Evolutionary conservation across 352 stramenopile genomes (phyloP).

Genomic region (Phytophthora pistaciae): DNA sequence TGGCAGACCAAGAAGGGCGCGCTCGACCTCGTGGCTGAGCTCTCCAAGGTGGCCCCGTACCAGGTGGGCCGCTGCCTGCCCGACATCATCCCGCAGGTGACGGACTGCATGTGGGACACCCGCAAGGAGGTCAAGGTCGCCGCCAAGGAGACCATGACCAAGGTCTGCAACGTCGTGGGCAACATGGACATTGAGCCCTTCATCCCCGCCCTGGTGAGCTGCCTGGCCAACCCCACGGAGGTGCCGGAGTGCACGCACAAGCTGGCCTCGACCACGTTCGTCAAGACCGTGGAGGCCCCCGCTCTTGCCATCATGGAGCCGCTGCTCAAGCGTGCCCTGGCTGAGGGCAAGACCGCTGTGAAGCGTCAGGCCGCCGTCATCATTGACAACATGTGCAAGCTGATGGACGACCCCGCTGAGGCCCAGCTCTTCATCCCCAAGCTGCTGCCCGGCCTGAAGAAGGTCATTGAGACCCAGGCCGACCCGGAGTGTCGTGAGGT

Average conservation of each 20-base stretch:
- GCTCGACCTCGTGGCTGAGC: slow-evolving; percentile 94
- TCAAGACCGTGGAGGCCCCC: slow-evolving; percentile 97
- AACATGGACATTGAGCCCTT: slow-evolving; percentile 99
- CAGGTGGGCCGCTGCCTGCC: slow-evolving; percentile 96
- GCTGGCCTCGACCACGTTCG: slow-evolving; percentile 99
- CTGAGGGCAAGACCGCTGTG: slow-evolving; percentile 96
- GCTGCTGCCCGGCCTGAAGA: slow-evolving; percentile 96
- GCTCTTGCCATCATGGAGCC: slow-evolving; percentile 98
- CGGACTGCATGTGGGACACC: slow-evolving; percentile 99
- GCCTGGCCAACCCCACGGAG: slow-evolving; percentile 97
- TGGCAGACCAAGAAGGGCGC: slow-evolving; percentile 98
- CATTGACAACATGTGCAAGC: slow-evolving; percentile 99
- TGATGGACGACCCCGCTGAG: slow-evolving; percentile 98
- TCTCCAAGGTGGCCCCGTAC: slow-evolving; percentile 93
- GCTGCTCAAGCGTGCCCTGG: slow-evolving; percentile 95
- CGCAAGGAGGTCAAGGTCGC: slow-evolving; percentile 98
- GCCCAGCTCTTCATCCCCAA: slow-evolving; percentile 98
- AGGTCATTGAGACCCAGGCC: slow-evolving; percentile 96
- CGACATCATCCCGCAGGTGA: slow-evolving; percentile 97
- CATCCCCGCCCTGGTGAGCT: slow-evolving; percentile 97
- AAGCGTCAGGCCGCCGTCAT: slow-evolving; percentile 99
- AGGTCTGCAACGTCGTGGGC: slow-evolving; percentile 96
- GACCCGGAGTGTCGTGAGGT: slow-evolving; percentile 98
- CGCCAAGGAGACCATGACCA: slow-evolving; percentile 95
- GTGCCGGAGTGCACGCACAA: slow-evolving; percentile 99